Percentiles rank a stretch among this genome's conserved stretches.
Conservation (phyloP, 306 rosid genomes). For the Begonia masoniana region DNA sequence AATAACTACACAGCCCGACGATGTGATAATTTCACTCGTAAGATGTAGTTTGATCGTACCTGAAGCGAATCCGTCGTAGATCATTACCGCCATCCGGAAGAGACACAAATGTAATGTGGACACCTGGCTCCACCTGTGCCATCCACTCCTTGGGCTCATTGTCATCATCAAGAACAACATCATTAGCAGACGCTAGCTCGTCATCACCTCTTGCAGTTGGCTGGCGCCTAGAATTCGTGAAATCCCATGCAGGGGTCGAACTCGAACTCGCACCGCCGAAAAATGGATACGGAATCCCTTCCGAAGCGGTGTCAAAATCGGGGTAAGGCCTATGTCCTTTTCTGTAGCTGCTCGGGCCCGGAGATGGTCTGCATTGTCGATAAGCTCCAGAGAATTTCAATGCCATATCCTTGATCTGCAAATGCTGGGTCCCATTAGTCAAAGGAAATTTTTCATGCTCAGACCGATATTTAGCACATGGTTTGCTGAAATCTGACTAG, state of each 20-base stretch:
- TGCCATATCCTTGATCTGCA: conserved; percentile 85
- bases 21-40: no score
- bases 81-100: conserved; percentile 89
- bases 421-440: background rate
- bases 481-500: no score
- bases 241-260: conserved; percentile 88
- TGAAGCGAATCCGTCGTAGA: conserved; percentile 74
- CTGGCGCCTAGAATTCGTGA: conserved; percentile 30
- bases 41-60: conserved; percentile 25
- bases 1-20: no score
- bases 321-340: conserved; percentile 60
- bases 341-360: conserved; percentile 48
- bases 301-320: conserved; percentile 62
- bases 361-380: conserved; percentile 59
- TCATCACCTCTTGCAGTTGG: conserved; percentile 19
- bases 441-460: no score
- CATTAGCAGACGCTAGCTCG: conserved; percentile 6
- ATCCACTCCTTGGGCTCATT: conserved; percentile 72
- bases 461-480: no score
- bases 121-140: conserved; percentile 96
- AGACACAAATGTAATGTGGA: conserved; percentile 68
- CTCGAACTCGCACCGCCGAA: conserved; percentile 68
- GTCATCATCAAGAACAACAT: conserved; percentile 56
- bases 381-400: conserved; percentile 68
- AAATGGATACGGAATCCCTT: conserved; percentile 71